phyloP scores from a whole-genome alignment of 768 basidiomycete species.

The Mycena capillaripes region DNA sequence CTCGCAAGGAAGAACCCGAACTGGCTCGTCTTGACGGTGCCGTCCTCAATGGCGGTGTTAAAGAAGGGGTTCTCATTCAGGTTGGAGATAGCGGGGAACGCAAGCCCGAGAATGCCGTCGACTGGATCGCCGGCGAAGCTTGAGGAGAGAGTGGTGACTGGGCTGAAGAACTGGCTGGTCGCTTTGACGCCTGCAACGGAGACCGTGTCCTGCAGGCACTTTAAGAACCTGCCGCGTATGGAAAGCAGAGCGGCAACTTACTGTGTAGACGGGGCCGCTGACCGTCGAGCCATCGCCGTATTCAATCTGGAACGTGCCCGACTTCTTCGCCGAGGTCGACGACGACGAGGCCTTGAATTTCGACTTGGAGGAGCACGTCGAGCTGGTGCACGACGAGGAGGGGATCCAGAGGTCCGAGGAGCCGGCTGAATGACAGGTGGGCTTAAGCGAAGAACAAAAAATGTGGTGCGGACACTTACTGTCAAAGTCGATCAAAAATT shows the following conservation, averaged over 20 bases:
- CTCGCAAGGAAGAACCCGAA: slow-evolving; percentile 62
- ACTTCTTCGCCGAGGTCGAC: slow-evolving; percentile 46
- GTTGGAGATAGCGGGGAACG: slow-evolving; percentile 50
- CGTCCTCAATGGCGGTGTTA: slow-evolving; percentile 54
- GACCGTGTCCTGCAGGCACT: slow-evolving; percentile 9
- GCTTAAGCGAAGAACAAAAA: background rate
- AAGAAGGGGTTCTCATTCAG: slow-evolving; percentile 51
- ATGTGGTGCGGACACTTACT: slow-evolving; percentile 37
- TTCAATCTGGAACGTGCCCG: slow-evolving; percentile 27
- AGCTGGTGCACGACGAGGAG: slow-evolving; percentile 30
- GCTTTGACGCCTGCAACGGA: slow-evolving; percentile 31
- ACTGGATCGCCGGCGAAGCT: slow-evolving; percentile 38
- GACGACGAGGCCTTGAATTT: slow-evolving; percentile 45
- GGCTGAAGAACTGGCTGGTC: slow-evolving; percentile 44
- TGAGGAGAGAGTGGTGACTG: slow-evolving; percentile 48
- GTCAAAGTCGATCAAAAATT: slow-evolving; percentile 58
- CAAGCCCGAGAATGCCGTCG: slow-evolving; percentile 49
- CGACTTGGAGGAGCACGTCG: slow-evolving; percentile 45
- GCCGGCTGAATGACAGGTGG: background rate
- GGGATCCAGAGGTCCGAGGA: slow-evolving; percentile 32
- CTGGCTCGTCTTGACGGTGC: slow-evolving; percentile 45
- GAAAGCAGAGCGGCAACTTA: background rate
- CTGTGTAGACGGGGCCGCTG: slow-evolving; percentile 55
- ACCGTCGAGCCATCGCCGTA: slow-evolving; percentile 56
- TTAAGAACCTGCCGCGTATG: background rate